phyloP scores from a whole-genome alignment of 257 asterid species.

The Catharanthus roseus region DNA sequence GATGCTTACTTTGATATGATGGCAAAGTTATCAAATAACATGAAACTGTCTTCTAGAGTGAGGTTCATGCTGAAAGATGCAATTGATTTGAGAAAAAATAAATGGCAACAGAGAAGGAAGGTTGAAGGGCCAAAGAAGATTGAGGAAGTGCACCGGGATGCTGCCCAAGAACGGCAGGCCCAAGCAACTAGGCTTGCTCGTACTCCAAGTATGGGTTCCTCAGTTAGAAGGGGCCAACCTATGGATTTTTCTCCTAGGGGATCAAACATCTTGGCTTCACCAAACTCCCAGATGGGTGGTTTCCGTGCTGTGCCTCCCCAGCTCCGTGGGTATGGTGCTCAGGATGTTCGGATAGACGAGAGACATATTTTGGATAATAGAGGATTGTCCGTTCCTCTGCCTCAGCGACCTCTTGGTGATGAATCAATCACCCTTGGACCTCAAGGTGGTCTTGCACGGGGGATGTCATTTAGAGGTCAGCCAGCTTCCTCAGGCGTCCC shows the following conservation, averaged over 20 bases:
- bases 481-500: slow-evolving; percentile 39
- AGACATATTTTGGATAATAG: slow-evolving; percentile 58
- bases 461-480: slow-evolving; percentile 79
- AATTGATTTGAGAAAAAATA: slow-evolving; percentile 87
- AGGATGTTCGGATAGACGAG: slow-evolving; percentile 61
- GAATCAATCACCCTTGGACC: slow-evolving; percentile 87
- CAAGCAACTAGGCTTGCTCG: slow-evolving; percentile 69
- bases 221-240: slow-evolving; percentile 62
- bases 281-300: slow-evolving; percentile 51
- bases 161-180: slow-evolving; percentile 91
- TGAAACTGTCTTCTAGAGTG: slow-evolving; percentile 79
- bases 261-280: slow-evolving; percentile 54
- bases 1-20: slow-evolving; percentile 64
- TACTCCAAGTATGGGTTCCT: slow-evolving; percentile 50
- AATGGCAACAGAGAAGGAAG: slow-evolving; percentile 97
- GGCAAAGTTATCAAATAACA: slow-evolving; percentile 61
- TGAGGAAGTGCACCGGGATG: slow-evolving; percentile 91
- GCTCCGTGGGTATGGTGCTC: slow-evolving; percentile 60
- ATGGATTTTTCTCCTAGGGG: slow-evolving; percentile 67
- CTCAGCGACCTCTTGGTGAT: slow-evolving; percentile 70
- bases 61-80: slow-evolving; percentile 90
- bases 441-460: slow-evolving; percentile 88
- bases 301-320: slow-evolving; percentile 49
- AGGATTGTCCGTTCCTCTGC: slow-evolving; percentile 51
- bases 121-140: slow-evolving; percentile 97